A percentile compares a stretch with the other conserved stretches of the same genome.
Conservation (phyloP, 2,329 filamentous ascomycete species). For the Aureobasidium sp. region DNA sequence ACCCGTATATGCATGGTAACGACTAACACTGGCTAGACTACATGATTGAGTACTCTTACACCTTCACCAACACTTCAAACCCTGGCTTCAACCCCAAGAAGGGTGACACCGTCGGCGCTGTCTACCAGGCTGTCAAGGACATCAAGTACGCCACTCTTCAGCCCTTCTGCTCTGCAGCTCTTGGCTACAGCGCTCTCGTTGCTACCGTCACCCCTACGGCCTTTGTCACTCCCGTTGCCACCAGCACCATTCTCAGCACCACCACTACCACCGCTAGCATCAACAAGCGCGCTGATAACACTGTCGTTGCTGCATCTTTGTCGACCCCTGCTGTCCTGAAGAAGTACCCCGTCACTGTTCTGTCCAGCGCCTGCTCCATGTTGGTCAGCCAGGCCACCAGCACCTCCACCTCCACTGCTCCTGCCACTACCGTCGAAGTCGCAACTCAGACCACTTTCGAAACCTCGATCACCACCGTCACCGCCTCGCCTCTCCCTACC, state of each 20-base stretch:
- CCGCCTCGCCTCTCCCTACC: conserved; percentile 14
- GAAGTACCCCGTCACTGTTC: conserved; percentile 12
- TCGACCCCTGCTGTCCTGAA: conserved; percentile 12
- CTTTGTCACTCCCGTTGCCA: conserved; percentile 5
- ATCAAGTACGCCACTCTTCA: conserved; percentile 15
- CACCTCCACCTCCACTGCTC: conserved; percentile 4
- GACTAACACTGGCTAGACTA: conserved; percentile 1
- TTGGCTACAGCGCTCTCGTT: conserved; percentile 12
- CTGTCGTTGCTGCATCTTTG: background rate
- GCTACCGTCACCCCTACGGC: conserved; percentile 9
- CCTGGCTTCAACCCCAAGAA: conserved; percentile 8
- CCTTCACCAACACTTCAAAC: conserved; percentile 15
- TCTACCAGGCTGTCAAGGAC: conserved; percentile 17
- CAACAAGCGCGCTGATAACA: conserved; percentile 1
- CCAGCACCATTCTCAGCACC: background rate
- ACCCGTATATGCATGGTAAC: too few relatives aligned
- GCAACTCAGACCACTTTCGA: conserved; percentile 17
- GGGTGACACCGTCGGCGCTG: conserved; percentile 12
- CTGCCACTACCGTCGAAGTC: conserved; percentile 9
- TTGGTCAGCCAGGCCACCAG: conserved; percentile 4
- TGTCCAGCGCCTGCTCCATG: conserved; percentile 15
- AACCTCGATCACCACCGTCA: conserved; percentile 15
- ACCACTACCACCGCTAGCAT: background rate
- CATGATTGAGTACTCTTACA: conserved; percentile 15
- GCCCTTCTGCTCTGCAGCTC: conserved; percentile 16